Conservation (phyloP, 164 flowering plant species). For the Vitis riparia region DNA sequence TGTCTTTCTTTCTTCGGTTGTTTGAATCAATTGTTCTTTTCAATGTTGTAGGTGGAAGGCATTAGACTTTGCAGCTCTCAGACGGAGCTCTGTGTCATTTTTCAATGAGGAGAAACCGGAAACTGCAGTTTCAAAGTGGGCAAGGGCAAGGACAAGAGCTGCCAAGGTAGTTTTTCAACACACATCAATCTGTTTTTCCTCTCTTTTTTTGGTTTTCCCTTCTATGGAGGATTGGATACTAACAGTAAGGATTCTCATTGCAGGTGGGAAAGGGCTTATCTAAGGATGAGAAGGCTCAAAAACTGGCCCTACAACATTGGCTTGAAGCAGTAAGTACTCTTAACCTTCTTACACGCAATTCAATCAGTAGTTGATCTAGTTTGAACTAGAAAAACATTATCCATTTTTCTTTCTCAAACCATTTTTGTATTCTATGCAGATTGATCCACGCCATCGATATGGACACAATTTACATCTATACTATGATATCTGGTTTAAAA, state of each 20-base stretch:
- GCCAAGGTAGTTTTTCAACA: constrained; percentile 44
- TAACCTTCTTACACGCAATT: not conserved
- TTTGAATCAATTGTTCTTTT: constrained; percentile 4
- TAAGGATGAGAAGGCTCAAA: constrained; percentile 67
- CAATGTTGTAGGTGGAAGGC: constrained; percentile 62
- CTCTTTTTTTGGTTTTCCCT: not conserved
- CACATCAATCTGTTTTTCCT: not conserved
- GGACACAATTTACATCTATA: constrained; percentile 70
- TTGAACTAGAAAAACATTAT: not conserved
- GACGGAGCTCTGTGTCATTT: constrained; percentile 56
- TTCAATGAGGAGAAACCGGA: constrained; percentile 55
- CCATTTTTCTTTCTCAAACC: no score
- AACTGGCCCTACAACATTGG: constrained; percentile 75
- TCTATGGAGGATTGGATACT: no score
- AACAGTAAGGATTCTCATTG: not conserved
- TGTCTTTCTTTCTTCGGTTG: not conserved
- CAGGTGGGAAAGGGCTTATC: constrained; percentile 72
- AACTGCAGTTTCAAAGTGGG: constrained; percentile 64
- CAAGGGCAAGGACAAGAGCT: constrained; percentile 66
- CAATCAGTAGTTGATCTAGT: not conserved
- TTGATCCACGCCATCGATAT: constrained; percentile 78
- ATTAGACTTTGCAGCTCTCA: constrained; percentile 60
- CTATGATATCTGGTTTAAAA: constrained; percentile 65
- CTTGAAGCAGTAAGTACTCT: constrained; percentile 71
- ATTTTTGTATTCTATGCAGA: constrained; percentile 30